A percentile compares a stretch with the other conserved stretches of the same genome.
Conservation (phyloP, 208 protist species). For the Novymonas esmeraldas region DNA sequence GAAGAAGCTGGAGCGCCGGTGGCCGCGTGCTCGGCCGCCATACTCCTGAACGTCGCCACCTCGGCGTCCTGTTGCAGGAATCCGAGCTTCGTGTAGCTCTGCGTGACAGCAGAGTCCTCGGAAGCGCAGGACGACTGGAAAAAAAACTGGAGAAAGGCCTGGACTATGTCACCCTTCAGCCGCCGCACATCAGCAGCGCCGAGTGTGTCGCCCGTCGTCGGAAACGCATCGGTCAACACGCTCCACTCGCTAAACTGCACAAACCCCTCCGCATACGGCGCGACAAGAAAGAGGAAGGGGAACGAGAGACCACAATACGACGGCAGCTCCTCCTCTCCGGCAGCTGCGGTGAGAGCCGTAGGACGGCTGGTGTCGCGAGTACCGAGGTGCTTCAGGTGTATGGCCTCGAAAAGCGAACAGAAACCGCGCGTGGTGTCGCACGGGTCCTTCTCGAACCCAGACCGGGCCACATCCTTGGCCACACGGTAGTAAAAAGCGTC, state of each 20-base stretch:
- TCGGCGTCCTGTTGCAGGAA: slow-evolving; percentile 61
- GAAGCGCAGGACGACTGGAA: slow-evolving; percentile 33
- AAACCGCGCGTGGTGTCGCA: slow-evolving; percentile 62
- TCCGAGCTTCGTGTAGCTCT: slow-evolving; percentile 17
- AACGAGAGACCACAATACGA: slow-evolving; percentile 53
- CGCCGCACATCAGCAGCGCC: slow-evolving; percentile 25
- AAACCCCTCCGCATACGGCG: slow-evolving; percentile 75
- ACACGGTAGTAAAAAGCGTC: slow-evolving; percentile 72
- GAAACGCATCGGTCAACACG: slow-evolving; percentile 20
- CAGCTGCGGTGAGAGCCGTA: neutral
- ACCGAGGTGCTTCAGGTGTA: slow-evolving; percentile 58
- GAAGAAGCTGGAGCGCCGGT: slow-evolving; percentile 6
- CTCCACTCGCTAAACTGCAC: slow-evolving; percentile 46
- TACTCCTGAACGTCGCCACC: slow-evolving; percentile 44
- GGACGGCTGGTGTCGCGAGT: slow-evolving; percentile 4
- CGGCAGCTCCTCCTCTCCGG: neutral
- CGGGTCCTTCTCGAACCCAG: slow-evolving; percentile 53
- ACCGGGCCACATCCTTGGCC: slow-evolving; percentile 51
- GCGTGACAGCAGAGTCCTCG: slow-evolving; percentile 12
- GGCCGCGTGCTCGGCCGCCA: slow-evolving; percentile 26
- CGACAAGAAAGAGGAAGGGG: slow-evolving; percentile 71
- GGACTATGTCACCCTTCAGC: slow-evolving; percentile 26
- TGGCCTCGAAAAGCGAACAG: slow-evolving; percentile 64
- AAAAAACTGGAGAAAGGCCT: slow-evolving; percentile 56
- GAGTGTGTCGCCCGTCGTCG: slow-evolving; percentile 19